phyloP scores from a whole-genome alignment of 306 rosid species.

The Carpinus viminea region DNA sequence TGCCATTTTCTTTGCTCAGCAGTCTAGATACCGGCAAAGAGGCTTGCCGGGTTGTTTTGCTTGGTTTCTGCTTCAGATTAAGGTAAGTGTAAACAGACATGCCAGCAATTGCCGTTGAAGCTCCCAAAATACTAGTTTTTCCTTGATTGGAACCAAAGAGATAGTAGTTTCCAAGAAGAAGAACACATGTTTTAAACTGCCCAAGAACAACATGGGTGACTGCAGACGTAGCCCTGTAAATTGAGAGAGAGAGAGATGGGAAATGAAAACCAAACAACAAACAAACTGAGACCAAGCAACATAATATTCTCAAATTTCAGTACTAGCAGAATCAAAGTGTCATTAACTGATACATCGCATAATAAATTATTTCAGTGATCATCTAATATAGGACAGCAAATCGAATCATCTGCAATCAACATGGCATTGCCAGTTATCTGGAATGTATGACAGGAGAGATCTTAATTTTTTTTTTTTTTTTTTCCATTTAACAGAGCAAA shows the following conservation, averaged over 20 bases:
- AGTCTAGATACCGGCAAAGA: constrained; percentile 69
- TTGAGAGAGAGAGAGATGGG: constrained; percentile 5
- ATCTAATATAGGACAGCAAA: not conserved
- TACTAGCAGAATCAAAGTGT: not conserved
- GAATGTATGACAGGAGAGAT: not conserved
- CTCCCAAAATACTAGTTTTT: constrained; percentile 71
- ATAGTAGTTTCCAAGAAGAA: constrained; percentile 85
- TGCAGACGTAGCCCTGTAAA: constrained; percentile 89
- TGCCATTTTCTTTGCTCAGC: constrained; percentile 74
- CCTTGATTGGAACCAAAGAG: constrained; percentile 89
- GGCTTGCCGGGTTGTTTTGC: constrained; percentile 57
- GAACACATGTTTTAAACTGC: constrained; percentile 92
- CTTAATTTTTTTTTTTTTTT: no score
- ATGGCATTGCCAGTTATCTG: not conserved
- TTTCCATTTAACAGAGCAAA: not conserved
- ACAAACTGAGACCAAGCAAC: not conserved
- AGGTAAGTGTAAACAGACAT: constrained; percentile 88
- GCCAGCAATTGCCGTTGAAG: constrained; percentile 82
- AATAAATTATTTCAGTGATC: not conserved
- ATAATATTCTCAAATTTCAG: not conserved
- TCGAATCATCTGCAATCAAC: not conserved
- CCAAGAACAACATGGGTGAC: constrained; percentile 92
- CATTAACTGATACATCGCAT: not conserved
- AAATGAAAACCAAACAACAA: constrained; percentile 15
- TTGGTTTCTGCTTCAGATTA: constrained; percentile 56